These are phyloP conservation scores for Areca catechu DNA, from an alignment of 176 grass and related monocot species.

Conservation along the genomic window DNA sequence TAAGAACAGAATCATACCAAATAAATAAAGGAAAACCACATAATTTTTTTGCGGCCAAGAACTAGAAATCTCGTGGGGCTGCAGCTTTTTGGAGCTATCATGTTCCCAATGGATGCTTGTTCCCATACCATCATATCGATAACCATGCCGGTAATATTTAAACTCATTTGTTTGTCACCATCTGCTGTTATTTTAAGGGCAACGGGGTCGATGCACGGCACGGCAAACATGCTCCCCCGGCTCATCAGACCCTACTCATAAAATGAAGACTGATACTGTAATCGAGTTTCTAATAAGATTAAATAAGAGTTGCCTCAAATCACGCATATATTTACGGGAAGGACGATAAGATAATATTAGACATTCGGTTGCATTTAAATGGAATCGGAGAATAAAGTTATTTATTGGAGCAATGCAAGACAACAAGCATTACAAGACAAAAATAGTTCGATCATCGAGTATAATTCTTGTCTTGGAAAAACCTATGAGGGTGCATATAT, in stretches of 20 bases:
- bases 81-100: not conserved
- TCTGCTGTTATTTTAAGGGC: not conserved
- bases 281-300: too few relatives aligned
- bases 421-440: not conserved
- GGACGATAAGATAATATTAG: not conserved
- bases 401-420: constrained; percentile 1
- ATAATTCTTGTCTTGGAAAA: too few relatives aligned
- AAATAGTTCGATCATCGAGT: too few relatives aligned
- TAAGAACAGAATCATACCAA: not conserved
- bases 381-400: not conserved
- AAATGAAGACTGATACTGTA: too few relatives aligned
- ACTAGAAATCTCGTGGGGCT: not conserved
- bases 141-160: too few relatives aligned
- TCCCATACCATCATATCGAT: too few relatives aligned
- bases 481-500: too few relatives aligned
- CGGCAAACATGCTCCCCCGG: not conserved
- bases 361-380: not conserved
- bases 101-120: not conserved
- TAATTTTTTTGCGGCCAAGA: not conserved
- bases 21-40: not conserved
- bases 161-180: not conserved
- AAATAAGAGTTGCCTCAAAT: too few relatives aligned
- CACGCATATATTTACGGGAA: not conserved
- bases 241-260: too few relatives aligned
- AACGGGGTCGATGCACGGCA: not conserved